Base-by-base conservation (phyloP, 2,329 filamentous ascomycete genomes). In the Arachnomyces sp. region DNA sequence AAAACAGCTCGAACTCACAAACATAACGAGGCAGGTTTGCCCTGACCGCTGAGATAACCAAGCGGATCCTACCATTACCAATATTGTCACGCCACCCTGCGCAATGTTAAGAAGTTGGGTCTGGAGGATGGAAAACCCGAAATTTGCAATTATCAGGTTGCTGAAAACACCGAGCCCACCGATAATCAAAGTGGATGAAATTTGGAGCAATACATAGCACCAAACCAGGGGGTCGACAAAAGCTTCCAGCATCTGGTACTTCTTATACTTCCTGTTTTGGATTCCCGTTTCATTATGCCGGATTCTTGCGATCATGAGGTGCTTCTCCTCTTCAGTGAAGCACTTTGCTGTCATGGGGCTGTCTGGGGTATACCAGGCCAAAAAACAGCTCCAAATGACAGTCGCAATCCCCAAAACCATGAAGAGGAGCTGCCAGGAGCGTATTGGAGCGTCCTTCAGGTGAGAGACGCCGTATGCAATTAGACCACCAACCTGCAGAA, bases 21-120 rank as follows among this genome's bases (percentile, higher is more conserved):
- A 25, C 20, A 25, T 25, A 5, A 75, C 65, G 14, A 79, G 51
- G 7, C 79, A 59, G 45, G 81, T 85, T 58, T 84, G 80, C 34
- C 67, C 63, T 2, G 72, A 78, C 56, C 72, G 77, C 63, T 77
- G 79, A 12, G 77, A 77, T 2, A 82, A 51, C 72, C 72, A 85
- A 1, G 74, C 72, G 0, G 78, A 81, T 2, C 66, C 66, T 11
- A 85, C 63, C 2, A 86, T 68, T 1, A 84, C 73, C 31, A 78
- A 65, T 46, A 85, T 82, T 47, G 84, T 84, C 49, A 81, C 81
- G n/a, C 73, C 75, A 7, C 82, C 82, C 1, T 83, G 67, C 0
- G 84, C 81, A 74, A 86, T 86, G 34, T 79, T 73, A 17, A 86
- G 65, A 0, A 87, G 67, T 57, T 84, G 79, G 0, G 81, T 83